These are phyloP conservation scores for Sclerotinia trifoliorum DNA, from an alignment of 2,329 filamentous ascomycete genomes.

Conservation along the genomic window DNA sequence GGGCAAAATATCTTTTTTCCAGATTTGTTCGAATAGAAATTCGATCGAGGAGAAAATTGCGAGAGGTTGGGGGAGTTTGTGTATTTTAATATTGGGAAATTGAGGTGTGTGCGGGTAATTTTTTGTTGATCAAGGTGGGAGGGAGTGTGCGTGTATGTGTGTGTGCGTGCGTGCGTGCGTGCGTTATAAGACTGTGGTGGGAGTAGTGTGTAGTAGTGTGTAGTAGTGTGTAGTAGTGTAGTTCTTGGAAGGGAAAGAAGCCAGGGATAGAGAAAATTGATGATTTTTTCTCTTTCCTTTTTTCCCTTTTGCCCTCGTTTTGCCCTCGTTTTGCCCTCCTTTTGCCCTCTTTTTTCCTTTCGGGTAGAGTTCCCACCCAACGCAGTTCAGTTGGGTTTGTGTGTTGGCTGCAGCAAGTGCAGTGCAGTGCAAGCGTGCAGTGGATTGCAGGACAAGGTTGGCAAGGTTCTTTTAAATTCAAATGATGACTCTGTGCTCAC, in stretches of 20 bases:
- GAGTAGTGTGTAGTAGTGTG: too few relatives aligned
- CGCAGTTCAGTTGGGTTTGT: constrained; percentile 1
- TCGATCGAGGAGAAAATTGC: background rate
- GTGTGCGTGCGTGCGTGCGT: background rate
- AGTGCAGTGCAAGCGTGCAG: background rate
- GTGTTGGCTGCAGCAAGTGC: constrained; percentile 4
- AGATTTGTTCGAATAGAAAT: constrained; percentile 13
- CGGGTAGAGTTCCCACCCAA: constrained; percentile 4
- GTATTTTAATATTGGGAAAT: constrained; percentile 9
- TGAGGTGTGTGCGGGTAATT: background rate
- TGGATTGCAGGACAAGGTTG: constrained; percentile 12
- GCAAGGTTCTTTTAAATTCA: background rate
- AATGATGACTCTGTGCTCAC: constrained; percentile 17
- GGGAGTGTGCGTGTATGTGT: background rate
- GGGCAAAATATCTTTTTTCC: background rate
- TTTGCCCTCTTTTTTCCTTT: background rate
- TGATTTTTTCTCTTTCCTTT: background rate
- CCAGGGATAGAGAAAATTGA: constrained; percentile 13
- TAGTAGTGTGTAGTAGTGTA: too few relatives aligned
- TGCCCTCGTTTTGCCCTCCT: too few relatives aligned
- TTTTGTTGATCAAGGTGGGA: background rate
- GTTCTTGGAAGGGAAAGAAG: background rate
- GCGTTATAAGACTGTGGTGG: background rate
- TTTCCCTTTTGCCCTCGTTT: background rate
- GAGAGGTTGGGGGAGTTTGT: constrained; percentile 16